Evolutionary conservation across 768 basidiomycete genomes (phyloP).

Genomic region (Tricholoma hemisulphureum): DNA sequence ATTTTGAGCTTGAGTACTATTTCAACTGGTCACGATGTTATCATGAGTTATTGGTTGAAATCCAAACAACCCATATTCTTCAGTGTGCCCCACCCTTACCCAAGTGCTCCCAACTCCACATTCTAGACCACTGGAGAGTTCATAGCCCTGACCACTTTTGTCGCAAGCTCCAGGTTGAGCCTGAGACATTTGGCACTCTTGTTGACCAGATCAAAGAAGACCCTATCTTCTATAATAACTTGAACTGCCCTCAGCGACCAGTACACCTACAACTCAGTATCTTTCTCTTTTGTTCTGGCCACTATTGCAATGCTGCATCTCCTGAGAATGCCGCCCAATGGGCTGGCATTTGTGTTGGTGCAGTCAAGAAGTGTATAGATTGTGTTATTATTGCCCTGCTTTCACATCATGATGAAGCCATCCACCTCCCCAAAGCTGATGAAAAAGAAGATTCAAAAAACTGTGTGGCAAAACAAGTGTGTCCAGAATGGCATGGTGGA

Average conservation of each 20-base stretch:
- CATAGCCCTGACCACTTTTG: not conserved
- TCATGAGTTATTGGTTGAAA: not conserved
- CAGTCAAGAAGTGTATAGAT: not conserved
- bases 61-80: not conserved
- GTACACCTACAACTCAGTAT: conserved; percentile 10
- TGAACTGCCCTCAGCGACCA: conserved; percentile 5
- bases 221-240: conserved; percentile 6
- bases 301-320: conserved; percentile 10
- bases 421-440: not conserved
- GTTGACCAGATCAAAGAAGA: conserved; percentile 2
- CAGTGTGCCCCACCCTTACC: not conserved
- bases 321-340: conserved; percentile 1
- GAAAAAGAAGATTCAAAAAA: not conserved
- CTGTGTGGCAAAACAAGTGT: not conserved
- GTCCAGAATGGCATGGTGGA: not conserved
- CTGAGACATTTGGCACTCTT: conserved; percentile 6
- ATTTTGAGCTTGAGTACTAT: not conserved
- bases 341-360: conserved; percentile 1
- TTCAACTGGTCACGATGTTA: not conserved
- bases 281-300: conserved; percentile 7
- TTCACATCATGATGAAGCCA: conserved; percentile 2
- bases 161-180: conserved; percentile 8
- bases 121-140: conserved; percentile 3
- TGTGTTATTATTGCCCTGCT: not conserved
- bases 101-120: conserved; percentile 3